Percentiles rank a stretch among this genome's conserved stretches.
Evolutionary conservation across 2,329 filamentous ascomycete species (phyloP).

Genomic region (Harringtonia lauricola): DNA sequence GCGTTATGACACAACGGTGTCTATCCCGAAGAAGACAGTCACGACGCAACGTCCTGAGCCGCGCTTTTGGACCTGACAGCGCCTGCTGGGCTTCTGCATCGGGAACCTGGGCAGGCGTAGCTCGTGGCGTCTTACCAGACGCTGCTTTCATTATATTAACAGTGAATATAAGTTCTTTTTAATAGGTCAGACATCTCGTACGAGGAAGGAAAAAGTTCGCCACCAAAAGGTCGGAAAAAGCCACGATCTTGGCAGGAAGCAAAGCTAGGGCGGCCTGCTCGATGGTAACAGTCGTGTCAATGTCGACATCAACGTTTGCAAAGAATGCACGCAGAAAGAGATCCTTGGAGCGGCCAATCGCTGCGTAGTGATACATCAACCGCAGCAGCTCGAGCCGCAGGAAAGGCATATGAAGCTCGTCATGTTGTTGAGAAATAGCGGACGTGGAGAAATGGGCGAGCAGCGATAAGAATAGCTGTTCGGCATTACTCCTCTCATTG

Average conservation of each 20-base stretch:
- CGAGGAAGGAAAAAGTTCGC: conserved; percentile 1
- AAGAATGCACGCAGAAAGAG: background rate
- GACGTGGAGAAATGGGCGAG: background rate
- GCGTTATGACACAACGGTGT: conserved; percentile 2
- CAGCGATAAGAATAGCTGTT: background rate
- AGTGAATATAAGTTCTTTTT: background rate
- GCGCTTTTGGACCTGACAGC: background rate
- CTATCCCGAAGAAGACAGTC: conserved; percentile 1
- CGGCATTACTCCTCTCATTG: background rate
- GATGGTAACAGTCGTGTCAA: background rate
- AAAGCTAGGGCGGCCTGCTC: background rate
- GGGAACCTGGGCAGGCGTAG: background rate
- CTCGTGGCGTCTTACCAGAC: background rate
- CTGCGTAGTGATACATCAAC: background rate
- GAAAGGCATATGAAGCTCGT: background rate
- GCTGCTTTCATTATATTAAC: background rate
- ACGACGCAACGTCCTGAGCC: background rate
- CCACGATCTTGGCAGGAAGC: background rate
- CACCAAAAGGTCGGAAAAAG: background rate
- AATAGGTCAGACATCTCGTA: background rate
- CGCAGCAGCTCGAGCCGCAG: background rate
- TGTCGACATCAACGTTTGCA: background rate
- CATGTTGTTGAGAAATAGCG: background rate
- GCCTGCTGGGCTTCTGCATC: background rate
- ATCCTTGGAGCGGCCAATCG: background rate